Percentiles rank a stretch among this genome's conserved stretches.
phyloP scores from a whole-genome alignment of 140 eudicot species.

The Bidens hawaiensis region DNA sequence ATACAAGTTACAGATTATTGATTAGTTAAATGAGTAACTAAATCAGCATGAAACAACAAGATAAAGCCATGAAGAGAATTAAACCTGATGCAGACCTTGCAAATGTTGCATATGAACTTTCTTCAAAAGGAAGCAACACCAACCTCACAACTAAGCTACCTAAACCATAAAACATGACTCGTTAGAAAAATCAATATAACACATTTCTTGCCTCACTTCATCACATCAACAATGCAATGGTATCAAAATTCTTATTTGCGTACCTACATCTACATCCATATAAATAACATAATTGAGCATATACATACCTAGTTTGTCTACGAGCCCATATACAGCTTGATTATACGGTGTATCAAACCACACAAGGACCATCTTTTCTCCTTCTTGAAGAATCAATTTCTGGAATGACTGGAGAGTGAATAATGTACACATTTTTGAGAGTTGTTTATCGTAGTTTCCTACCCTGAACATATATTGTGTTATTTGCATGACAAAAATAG shows the following conservation, averaged over 20 bases:
- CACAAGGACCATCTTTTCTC: conserved; percentile 97
- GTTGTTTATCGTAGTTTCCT: conserved; percentile 57
- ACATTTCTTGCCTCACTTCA: conserved; percentile 6
- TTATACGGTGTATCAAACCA: conserved; percentile 98
- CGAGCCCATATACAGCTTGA: conserved; percentile 97
- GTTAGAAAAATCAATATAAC: not conserved
- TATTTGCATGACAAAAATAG: conserved; percentile 11
- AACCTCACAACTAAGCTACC: conserved; percentile 69
- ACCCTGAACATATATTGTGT: conserved; percentile 40
- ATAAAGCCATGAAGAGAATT: conserved; percentile 28
- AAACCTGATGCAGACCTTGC: conserved; percentile 99
- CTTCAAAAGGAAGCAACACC: conserved; percentile 95
- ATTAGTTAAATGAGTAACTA: not conserved
- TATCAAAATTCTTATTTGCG: not conserved
- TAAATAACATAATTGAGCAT: not conserved
- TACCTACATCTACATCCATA: conserved; percentile 10
- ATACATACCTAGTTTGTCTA: conserved; percentile 84
- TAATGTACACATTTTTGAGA: conserved; percentile 67
- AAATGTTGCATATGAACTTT: conserved; percentile 91
- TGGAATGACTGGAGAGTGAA: conserved; percentile 89
- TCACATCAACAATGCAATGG: conserved; percentile 2
- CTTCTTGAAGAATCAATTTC: conserved; percentile 96
- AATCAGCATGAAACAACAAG: not conserved
- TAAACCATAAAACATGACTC: not conserved
- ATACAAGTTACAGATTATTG: conserved; percentile 6